Percentiles rank a stretch among this genome's conserved stretches.
Evolutionary conservation across 2,329 filamentous ascomycete genomes (phyloP).

Genomic region (Aspergillus texensis): DNA sequence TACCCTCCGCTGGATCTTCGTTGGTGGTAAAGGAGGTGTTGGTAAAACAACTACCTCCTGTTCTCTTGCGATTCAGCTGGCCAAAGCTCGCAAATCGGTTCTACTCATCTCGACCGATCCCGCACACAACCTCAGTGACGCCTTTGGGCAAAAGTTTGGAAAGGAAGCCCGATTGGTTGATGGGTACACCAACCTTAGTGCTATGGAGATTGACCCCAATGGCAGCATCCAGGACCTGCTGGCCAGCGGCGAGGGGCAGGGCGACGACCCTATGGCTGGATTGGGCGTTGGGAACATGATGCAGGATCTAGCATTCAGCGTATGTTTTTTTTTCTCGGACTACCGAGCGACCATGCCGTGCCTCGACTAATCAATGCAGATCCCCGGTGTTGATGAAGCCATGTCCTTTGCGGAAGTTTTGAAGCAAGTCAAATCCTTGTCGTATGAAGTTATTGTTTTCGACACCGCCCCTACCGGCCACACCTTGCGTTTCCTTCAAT

Average conservation of each 20-base stretch:
- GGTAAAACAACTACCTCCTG: constrained; percentile 99
- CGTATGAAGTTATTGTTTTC: constrained; percentile 99
- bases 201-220: constrained; percentile 99
- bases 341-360: background rate
- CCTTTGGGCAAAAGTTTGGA: constrained; percentile 98
- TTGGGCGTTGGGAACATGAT: constrained; percentile 89
- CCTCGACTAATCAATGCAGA: constrained; percentile 57
- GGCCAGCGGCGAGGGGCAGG: constrained; percentile 69
- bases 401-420: constrained; percentile 99
- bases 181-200: constrained; percentile 89
- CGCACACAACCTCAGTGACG: constrained; percentile 96
- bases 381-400: constrained; percentile 97
- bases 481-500: constrained; percentile 97
- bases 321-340: constrained; percentile 40
- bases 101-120: constrained; percentile 98
- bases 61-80: constrained; percentile 96
- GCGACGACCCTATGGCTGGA: constrained; percentile 67
- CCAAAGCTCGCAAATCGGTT: constrained; percentile 90
- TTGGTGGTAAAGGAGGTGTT: constrained; percentile 96
- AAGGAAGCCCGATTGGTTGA: constrained; percentile 94
- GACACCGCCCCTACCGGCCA: constrained; percentile 97
- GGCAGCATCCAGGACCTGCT: constrained; percentile 95
- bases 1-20: constrained; percentile 96
- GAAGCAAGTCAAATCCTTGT: constrained; percentile 98
- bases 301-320: constrained; percentile 95